Percentiles rank a stretch among this genome's conserved stretches.
These are phyloP conservation scores for Talaromyces trachyspermus DNA, from an alignment of 495 filamentous ascomycete genomes.

Conservation along the genomic window DNA sequence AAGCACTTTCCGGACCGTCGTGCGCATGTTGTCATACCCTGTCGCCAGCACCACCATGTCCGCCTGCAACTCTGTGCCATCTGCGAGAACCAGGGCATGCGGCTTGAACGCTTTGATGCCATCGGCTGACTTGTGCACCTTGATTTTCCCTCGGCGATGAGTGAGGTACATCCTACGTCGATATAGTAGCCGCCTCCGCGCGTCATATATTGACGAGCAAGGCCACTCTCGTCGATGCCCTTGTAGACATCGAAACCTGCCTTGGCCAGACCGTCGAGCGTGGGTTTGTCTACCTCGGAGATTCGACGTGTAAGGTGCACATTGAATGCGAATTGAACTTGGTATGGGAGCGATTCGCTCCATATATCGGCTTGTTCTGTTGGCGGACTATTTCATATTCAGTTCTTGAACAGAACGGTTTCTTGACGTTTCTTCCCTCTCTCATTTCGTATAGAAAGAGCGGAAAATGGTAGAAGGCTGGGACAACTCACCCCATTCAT, in stretches of 20 bases:
- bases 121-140: slow-evolving; percentile 58
- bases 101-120: slow-evolving; percentile 50
- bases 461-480: neutral
- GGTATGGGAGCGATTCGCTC: slow-evolving; percentile 46
- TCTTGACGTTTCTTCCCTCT: neutral
- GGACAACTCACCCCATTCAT: slow-evolving; percentile 42
- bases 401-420: no score
- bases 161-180: slow-evolving; percentile 62
- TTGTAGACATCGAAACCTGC: slow-evolving; percentile 64
- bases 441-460: neutral
- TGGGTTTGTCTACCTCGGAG: slow-evolving; percentile 41
- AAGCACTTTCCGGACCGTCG: slow-evolving; percentile 51
- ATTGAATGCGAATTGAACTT: slow-evolving; percentile 50
- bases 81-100: slow-evolving; percentile 49
- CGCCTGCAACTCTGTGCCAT: slow-evolving; percentile 58
- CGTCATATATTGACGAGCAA: slow-evolving; percentile 64
- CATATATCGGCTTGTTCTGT: slow-evolving; percentile 59
- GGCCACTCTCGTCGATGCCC: slow-evolving; percentile 56
- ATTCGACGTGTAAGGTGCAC: slow-evolving; percentile 42
- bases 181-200: slow-evolving; percentile 74
- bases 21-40: slow-evolving; percentile 74
- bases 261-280: slow-evolving; percentile 51
- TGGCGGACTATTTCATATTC: slow-evolving; percentile 18
- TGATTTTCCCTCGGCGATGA: slow-evolving; percentile 73
- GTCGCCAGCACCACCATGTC: slow-evolving; percentile 79